Percentiles rank a stretch among this genome's conserved stretches.
These are phyloP conservation scores for Nannochloropsis granulata DNA, from an alignment of 108 stramenopile species.

Conservation along the genomic window DNA sequence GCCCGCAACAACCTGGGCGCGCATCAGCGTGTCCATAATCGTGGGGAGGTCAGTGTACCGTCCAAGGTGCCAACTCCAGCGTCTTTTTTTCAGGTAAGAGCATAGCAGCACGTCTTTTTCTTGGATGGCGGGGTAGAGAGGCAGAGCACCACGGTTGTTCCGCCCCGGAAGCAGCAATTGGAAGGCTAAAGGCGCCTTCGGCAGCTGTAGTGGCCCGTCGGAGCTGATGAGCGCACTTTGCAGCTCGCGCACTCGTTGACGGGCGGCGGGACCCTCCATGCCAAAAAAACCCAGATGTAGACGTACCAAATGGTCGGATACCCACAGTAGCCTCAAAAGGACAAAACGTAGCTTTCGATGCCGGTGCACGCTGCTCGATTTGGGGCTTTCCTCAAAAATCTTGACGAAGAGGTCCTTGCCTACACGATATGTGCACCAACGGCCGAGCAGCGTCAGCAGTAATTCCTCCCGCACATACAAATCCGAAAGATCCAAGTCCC, in stretches of 20 bases:
- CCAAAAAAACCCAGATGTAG: background rate
- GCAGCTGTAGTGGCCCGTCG: background rate
- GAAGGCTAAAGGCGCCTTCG: background rate
- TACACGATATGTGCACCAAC: background rate
- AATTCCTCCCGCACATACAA: background rate
- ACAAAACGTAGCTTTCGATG: background rate
- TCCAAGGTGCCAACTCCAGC: background rate
- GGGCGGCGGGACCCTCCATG: background rate
- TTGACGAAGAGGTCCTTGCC: background rate
- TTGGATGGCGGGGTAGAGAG: too few relatives aligned
- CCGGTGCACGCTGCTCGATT: background rate
- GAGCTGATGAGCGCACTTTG: background rate
- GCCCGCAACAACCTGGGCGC: background rate
- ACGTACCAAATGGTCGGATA: background rate
- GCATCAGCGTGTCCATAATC: background rate
- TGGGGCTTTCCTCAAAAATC: background rate
- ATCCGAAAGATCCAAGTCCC: background rate
- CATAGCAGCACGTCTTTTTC: too few relatives aligned
- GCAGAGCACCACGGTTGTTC: too few relatives aligned
- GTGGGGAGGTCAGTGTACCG: background rate
- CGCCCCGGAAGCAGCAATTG: background rate
- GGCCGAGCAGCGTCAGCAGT: background rate
- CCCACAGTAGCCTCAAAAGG: background rate
- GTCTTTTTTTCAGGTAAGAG: background rate
- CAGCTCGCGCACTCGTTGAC: background rate